Conservation (phyloP, 768 basidiomycete genomes). For the Roridomyces roridus region DNA sequence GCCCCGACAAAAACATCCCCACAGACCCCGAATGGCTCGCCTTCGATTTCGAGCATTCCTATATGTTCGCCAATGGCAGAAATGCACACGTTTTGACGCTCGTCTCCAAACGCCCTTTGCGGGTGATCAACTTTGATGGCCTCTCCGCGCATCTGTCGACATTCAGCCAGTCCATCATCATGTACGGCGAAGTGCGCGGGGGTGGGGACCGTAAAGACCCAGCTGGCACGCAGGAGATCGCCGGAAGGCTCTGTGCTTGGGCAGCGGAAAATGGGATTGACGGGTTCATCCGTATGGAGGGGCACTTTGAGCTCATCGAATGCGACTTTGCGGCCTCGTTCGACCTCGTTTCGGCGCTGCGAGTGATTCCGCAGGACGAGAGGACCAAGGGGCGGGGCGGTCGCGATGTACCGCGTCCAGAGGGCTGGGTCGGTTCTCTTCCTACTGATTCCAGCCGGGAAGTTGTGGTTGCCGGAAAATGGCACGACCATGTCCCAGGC, state of each 20-base stretch:
- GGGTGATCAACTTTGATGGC: conserved; percentile 11
- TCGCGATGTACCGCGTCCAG: background rate
- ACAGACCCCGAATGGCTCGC: conserved; percentile 11
- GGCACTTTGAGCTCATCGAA: conserved; percentile 13
- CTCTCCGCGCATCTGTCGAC: background rate
- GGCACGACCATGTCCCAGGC: conserved; percentile 11
- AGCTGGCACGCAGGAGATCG: background rate
- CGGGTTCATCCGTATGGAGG: conserved; percentile 15
- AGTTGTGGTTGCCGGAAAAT: conserved; percentile 1
- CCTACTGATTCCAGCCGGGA: background rate
- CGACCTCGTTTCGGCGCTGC: background rate
- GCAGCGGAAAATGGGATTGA: conserved; percentile 2
- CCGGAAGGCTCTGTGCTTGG: conserved; percentile 5
- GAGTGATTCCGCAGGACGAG: background rate
- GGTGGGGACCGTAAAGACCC: background rate
- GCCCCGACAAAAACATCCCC: background rate
- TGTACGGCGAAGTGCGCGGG: conserved; percentile 6
- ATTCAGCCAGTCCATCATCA: background rate
- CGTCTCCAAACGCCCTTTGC: background rate
- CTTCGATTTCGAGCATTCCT: conserved; percentile 15
- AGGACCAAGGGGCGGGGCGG: background rate
- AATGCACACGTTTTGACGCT: conserved; percentile 7
- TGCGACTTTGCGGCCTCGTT: conserved; percentile 7
- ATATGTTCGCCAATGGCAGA: conserved; percentile 2
- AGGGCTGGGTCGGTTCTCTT: conserved; percentile 10